phyloP scores from a whole-genome alignment of 148 eudicot genomes.

The Persicaria maculosa region DNA sequence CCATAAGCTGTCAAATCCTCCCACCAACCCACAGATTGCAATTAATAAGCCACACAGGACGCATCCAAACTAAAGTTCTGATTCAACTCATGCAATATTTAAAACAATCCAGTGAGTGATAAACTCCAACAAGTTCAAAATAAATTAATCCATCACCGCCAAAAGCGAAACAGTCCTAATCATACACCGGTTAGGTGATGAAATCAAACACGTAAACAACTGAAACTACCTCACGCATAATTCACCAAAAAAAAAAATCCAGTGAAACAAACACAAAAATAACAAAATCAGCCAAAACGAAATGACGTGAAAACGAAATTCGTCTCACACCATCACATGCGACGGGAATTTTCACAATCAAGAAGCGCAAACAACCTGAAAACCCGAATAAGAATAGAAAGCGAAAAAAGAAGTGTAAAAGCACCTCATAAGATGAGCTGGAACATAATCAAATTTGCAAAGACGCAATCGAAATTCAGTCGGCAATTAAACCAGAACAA shows the following conservation, averaged over 20 bases:
- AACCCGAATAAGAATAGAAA: not conserved
- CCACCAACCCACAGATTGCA: not conserved
- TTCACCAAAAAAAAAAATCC: not conserved
- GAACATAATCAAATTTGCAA: slow-evolving; percentile 1
- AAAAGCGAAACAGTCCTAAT: not conserved
- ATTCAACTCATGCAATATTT: slow-evolving; percentile 5
- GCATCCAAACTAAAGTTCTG: not conserved
- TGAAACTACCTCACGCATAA: not conserved
- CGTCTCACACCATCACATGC: slow-evolving; percentile 4
- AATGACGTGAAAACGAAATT: slow-evolving; percentile 3
- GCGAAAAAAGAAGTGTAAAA: not conserved
- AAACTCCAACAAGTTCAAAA: not conserved
- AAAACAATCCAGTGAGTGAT: not conserved
- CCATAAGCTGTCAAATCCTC: not conserved
- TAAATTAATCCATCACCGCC: not conserved
- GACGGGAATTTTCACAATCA: slow-evolving; percentile 6
- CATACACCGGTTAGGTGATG: not conserved
- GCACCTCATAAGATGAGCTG: slow-evolving; percentile 1
- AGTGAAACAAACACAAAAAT: not conserved
- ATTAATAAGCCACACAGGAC: not conserved
- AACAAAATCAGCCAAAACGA: not conserved
- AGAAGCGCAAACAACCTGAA: not conserved
- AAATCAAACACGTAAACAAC: slow-evolving; percentile 2
- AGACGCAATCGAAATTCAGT: not conserved
- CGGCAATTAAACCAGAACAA: not conserved